phyloP scores from a whole-genome alignment of 225 moss, liverwort and hornwort genomes.

The Sphagnum tenellum region DNA sequence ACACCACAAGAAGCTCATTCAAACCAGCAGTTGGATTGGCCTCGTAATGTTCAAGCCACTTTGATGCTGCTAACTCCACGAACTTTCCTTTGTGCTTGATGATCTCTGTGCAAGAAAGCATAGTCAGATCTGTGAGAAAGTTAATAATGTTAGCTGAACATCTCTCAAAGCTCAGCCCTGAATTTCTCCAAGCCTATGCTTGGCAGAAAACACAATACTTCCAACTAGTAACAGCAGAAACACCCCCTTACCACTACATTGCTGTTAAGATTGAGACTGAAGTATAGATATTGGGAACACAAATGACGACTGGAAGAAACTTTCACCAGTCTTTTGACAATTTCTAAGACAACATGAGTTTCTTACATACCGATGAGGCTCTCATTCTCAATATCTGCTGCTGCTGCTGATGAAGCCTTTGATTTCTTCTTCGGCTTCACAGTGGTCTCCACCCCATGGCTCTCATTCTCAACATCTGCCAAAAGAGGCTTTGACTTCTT shows the following conservation, averaged over 20 bases:
- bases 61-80: conserved; percentile 59
- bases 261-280: neutral
- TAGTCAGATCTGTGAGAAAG: neutral
- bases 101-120: conserved; percentile 33
- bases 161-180: too few relatives aligned
- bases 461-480: too few relatives aligned
- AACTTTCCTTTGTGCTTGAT: conserved; percentile 71
- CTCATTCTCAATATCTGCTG: conserved; percentile 23
- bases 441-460: conserved; percentile 38
- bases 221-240: neutral
- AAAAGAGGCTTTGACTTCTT: too few relatives aligned
- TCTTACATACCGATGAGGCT: conserved; percentile 33
- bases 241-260: neutral
- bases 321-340: neutral
- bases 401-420: conserved; percentile 13
- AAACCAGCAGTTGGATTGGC: conserved; percentile 56
- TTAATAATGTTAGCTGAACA: too few relatives aligned
- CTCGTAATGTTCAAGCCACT: conserved; percentile 97
- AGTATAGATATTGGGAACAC: too few relatives aligned
- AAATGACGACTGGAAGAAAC: neutral
- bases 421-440: conserved; percentile 56
- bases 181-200: neutral
- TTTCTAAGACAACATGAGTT: neutral
- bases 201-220: neutral
- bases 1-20: conserved; percentile 63